Evolutionary conservation across 2,329 filamentous ascomycete species (phyloP), one percentile per base, ranked within the genome.

Genomic region (Huntiella omanensis): DNA sequence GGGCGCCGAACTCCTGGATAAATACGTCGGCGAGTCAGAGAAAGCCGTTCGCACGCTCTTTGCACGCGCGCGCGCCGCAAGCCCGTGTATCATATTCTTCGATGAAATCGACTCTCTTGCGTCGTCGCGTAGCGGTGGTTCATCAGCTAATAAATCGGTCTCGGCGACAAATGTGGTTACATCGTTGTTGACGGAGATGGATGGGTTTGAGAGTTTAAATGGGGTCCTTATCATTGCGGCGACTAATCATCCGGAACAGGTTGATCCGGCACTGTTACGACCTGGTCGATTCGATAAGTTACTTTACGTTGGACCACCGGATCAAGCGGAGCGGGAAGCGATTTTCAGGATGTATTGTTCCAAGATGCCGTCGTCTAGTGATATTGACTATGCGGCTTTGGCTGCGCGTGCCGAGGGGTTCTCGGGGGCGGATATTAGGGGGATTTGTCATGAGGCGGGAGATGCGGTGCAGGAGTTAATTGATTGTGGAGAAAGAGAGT

Each of bases 21-120:
- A 93, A 83, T 96, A 95, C 61, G 87, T 96, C 13, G 88, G 88
- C 51, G 88, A 96, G 60, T 88, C 86, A 2, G 88, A 96, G 63
- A 76, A 85, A 8, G 79, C 81, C 5, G 73, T 95, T 37, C 77
- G 88, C 34, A 81, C 85, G 47, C 75, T 95, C 1, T 95, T 96
- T 59, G 73, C 79, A 45, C 83, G 87, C 54, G 88, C 88, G 1
- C 72, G 82, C 37, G 78, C 80, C n/a, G 87, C 86, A 6, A 77
- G 79, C 44, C 88, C 88, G 0, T 86, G 80, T 57, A 83, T 91
- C 57, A 82, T 91, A 52, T 91, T 91, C 65, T 87, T 92, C 54
- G 84, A 92, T 57, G 84, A 51, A 40, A 49, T 49, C 36, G 50
- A 48, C 44, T 51, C 48, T 17, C 41, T 50, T 3, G 77, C 79